A percentile compares a stretch with the other conserved stretches of the same genome.
Evolutionary conservation across 164 flowering plant species (phyloP).

Genomic region (Cinnamomum chago): DNA sequence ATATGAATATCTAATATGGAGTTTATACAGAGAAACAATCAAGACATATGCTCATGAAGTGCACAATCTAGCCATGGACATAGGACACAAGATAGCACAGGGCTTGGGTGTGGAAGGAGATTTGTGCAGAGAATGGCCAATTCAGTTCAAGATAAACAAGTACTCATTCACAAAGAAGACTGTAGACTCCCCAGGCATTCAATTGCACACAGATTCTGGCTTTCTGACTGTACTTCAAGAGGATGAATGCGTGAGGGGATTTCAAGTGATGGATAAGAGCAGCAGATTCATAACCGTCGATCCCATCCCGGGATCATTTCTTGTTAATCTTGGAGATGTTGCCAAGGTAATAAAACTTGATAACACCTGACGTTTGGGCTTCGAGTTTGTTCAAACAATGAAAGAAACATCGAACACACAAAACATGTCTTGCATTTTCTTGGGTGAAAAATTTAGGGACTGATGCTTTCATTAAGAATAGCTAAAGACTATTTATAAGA

Average conservation of each 20-base stretch:
- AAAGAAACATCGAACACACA: no score
- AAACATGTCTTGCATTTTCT: no score
- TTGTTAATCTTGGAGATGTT: conserved; percentile 69
- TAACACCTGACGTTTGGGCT: no score
- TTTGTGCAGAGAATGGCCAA: conserved; percentile 53
- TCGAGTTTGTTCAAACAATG: no score
- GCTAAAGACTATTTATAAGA: no score
- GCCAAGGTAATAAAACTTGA: conserved; percentile 32
- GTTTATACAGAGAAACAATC: conserved; percentile 40
- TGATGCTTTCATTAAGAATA: no score
- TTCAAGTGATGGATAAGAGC: conserved; percentile 54
- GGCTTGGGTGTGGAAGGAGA: conserved; percentile 36
- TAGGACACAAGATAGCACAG: conserved; percentile 43
- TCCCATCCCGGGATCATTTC: conserved; percentile 55
- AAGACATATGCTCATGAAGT: conserved; percentile 43
- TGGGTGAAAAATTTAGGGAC: no score
- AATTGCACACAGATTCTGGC: conserved; percentile 71
- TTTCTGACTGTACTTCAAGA: conserved; percentile 79
- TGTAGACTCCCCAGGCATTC: conserved; percentile 51
- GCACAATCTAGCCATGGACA: conserved; percentile 34
- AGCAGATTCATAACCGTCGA: conserved; percentile 46
- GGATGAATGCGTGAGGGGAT: conserved; percentile 68
- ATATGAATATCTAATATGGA: background rate
- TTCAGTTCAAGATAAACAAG: conserved; percentile 77
- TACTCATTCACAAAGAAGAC: conserved; percentile 55